These are phyloP conservation scores for Gracilaria gracilis DNA, from an alignment of 23 red algal genomes.

Conservation along the genomic window DNA sequence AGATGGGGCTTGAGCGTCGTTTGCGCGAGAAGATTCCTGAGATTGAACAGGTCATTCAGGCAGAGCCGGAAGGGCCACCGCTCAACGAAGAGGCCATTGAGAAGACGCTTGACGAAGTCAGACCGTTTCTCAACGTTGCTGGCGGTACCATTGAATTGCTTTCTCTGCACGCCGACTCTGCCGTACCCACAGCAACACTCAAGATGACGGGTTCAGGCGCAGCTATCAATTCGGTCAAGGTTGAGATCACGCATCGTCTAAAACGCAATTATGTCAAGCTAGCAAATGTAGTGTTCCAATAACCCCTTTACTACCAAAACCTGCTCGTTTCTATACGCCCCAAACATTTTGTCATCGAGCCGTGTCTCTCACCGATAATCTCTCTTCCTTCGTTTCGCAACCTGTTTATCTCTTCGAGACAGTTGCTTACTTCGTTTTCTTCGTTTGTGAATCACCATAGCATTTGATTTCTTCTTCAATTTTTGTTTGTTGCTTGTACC, in stretches of 20 bases:
- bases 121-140: slow-evolving; percentile 98
- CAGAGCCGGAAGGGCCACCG: slow-evolving; percentile 79
- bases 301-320: not conserved
- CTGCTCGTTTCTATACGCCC: not conserved
- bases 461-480: slow-evolving; percentile 77
- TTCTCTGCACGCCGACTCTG: slow-evolving; percentile 59
- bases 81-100: slow-evolving; percentile 90
- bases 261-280: slow-evolving; percentile 86
- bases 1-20: slow-evolving; percentile 93
- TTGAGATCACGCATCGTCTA: slow-evolving; percentile 93
- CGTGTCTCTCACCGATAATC: slow-evolving; percentile 34
- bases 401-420: slow-evolving; percentile 59
- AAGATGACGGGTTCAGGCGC: slow-evolving; percentile 87
- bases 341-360: not conserved
- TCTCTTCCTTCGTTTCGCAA: slow-evolving; percentile 62
- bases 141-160: slow-evolving; percentile 88
- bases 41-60: slow-evolving; percentile 91
- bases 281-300: slow-evolving; percentile 82
- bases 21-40: slow-evolving; percentile 93
- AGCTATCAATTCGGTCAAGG: slow-evolving; percentile 93
- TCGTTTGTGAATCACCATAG: slow-evolving; percentile 90
- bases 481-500: slow-evolving; percentile 80
- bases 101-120: slow-evolving; percentile 88
- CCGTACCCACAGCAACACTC: slow-evolving; percentile 72
- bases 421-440: slow-evolving; percentile 35